Evolutionary conservation across 768 basidiomycete genomes (phyloP), one percentile per base, ranked within the genome.

Genomic region (Tephrocybe sp.): DNA sequence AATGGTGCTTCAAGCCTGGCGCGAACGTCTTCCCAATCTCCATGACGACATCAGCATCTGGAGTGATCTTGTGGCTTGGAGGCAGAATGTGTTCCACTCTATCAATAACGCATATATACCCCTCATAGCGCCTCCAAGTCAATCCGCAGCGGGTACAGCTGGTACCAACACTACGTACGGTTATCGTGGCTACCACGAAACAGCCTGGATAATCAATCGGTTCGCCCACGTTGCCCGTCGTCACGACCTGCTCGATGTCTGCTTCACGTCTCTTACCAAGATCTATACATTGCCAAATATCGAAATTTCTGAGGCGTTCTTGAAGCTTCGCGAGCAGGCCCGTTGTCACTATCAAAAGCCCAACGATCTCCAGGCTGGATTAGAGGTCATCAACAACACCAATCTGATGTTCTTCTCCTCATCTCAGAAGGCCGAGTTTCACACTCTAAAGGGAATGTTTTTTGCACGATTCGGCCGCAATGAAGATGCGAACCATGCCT

Each of bases 281-380:
- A 99, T 99, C 58, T 99, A 99, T 69, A 95, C 93, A 0, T 76
- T 99, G 17, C 97, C 97, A 18, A 99, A 99, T 66, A 99, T 99
- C 69, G 97, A 99, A 72, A 99, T 99, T 54, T 96, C 97, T 2
- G 97, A 99, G 66, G 97, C 97, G 1, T 99, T 99, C 77, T 76
- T 99, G 51, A 99, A 99, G 69, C 83, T 99, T 25, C 86, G 97
- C 42, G 97, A 99, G 68, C 97, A 99, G 69, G 97, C 97, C 5
- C 88, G 95, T 30, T 98, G 96, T 61, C 94, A 97, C 73, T 98
- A 96, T 69, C 95, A 97, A 67, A 93, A 90, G 62, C 90, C 91
- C 0, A 89, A 88, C 54, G 94, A 98, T 65, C 82, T 97, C 51
- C 86, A 91, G 58, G 91, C 93, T 3, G 97, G 97, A 23, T 73